Evolutionary conservation across 768 basidiomycete genomes (phyloP).

Genomic region (Lentinula guzmanii): DNA sequence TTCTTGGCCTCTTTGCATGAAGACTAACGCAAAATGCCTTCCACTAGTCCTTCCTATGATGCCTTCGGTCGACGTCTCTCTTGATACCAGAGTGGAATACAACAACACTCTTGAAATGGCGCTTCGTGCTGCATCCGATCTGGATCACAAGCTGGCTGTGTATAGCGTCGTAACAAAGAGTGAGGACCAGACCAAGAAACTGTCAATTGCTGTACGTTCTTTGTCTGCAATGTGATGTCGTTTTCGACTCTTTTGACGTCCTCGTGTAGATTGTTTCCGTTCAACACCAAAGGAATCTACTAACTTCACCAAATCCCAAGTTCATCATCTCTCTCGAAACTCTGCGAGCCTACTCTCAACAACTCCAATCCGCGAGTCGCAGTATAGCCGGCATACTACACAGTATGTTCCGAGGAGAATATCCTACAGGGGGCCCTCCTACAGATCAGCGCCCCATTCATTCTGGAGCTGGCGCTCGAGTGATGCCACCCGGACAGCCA

Average conservation of each 20-base stretch:
- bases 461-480: neutral
- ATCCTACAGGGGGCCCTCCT: conserved; percentile 1
- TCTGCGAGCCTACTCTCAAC: conserved; percentile 38
- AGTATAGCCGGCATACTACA: conserved; percentile 1
- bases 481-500: neutral
- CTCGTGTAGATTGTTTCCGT: conserved; percentile 16
- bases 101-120: conserved; percentile 44
- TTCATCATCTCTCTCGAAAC: conserved; percentile 31
- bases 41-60: conserved; percentile 29
- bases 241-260: conserved; percentile 5
- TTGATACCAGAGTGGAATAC: conserved; percentile 51
- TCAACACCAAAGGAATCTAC: conserved; percentile 32
- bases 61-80: conserved; percentile 33
- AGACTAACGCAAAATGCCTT: neutral
- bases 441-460: neutral
- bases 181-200: conserved; percentile 41
- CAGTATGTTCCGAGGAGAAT: conserved; percentile 6
- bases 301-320: conserved; percentile 32
- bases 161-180: conserved; percentile 39
- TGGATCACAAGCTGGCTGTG: conserved; percentile 46
- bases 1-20: neutral
- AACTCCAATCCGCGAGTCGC: conserved; percentile 26
- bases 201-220: conserved; percentile 48
- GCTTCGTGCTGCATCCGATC: conserved; percentile 34
- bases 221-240: neutral